Evolutionary conservation across 139 green algal genomes (phyloP), one percentile per base, ranked within the genome.

Genomic region (Closterium sp.): DNA sequence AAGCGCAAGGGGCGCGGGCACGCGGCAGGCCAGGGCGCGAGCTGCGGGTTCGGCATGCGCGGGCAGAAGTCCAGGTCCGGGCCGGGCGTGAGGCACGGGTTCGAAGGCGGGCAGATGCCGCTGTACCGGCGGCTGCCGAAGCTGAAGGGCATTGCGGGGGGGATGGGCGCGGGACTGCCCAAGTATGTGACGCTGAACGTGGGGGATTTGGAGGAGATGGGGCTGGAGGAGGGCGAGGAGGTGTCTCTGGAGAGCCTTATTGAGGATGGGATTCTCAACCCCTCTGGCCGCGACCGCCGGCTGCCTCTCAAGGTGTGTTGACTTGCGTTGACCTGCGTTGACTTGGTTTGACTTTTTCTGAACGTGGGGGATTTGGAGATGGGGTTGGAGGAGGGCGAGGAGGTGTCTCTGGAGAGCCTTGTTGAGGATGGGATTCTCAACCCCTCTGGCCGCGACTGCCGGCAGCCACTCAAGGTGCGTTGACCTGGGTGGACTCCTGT

Each of bases 101-200:
- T 99, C 95, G 98, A 99, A 96, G 98, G 98, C 91, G 98, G 98
- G 30, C 98, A 99, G 96, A 99, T 95, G 22, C 97, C 98, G 1
- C 96, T 99, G 30, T 99, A 99, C 97, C 95, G 98, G 31, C 95
- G 97, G 6, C 95, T 99, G 50, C 98, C 98, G 70, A 99, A 99
- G 96, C 96, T 99, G 19, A 96, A 96, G 88, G 98, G 98, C 94
- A 99, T 99, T 96, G 97, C 97, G 10, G 98, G 98, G 94, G 97
- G 97, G 97, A 99, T 99, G 97, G 89, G 95, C 29, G 96, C 97
- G 29, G 98, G 97, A 31, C 91, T 97, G 93, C 95, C 97, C 34
- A 97, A 98, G 91, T 99, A 97, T 85, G 96, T 98, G 1, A 96
- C 96, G 4, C 94, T 99, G 31, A 99, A 99, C 96, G 91, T 99